A percentile compares a stretch with the other conserved stretches of the same genome.
Conservation (phyloP, 352 stramenopile genomes). For the Phytophthora fragariaefolia region DNA sequence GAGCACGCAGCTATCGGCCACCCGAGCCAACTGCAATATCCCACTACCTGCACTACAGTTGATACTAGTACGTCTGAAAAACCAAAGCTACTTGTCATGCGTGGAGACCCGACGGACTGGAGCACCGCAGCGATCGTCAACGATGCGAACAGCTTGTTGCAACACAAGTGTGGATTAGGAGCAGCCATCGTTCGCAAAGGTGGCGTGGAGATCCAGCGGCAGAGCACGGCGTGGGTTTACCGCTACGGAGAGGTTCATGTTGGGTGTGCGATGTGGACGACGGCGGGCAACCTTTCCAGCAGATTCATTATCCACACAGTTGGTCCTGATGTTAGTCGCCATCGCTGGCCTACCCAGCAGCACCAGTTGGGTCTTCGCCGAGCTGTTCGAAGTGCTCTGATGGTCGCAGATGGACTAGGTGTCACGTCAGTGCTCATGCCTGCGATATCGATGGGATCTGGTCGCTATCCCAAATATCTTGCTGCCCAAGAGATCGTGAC, state of each 20-base stretch:
- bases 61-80: not conserved
- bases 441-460: constrained; percentile 46
- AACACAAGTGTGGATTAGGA: constrained; percentile 36
- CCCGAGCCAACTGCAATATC: not conserved
- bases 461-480: constrained; percentile 48
- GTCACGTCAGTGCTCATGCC: constrained; percentile 45
- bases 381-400: constrained; percentile 30
- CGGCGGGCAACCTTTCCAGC: constrained; percentile 34
- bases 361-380: constrained; percentile 19
- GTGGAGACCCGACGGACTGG: constrained; percentile 49
- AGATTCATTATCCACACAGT: constrained; percentile 52
- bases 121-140: constrained; percentile 49
- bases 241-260: constrained; percentile 32
- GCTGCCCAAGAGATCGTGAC: constrained; percentile 44
- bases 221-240: constrained; percentile 36
- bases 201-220: constrained; percentile 35
- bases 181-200: constrained; percentile 36
- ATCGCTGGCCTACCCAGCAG: constrained; percentile 5
- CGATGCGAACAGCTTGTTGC: constrained; percentile 36
- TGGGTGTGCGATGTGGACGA: constrained; percentile 44
- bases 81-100: constrained; percentile 35
- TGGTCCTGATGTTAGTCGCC: constrained; percentile 28
- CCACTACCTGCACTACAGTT: not conserved
- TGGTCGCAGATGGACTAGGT: constrained; percentile 26
- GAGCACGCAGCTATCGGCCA: not conserved